phyloP scores from a whole-genome alignment of 2,329 filamentous ascomycete genomes.

The Diaporthe eres region DNA sequence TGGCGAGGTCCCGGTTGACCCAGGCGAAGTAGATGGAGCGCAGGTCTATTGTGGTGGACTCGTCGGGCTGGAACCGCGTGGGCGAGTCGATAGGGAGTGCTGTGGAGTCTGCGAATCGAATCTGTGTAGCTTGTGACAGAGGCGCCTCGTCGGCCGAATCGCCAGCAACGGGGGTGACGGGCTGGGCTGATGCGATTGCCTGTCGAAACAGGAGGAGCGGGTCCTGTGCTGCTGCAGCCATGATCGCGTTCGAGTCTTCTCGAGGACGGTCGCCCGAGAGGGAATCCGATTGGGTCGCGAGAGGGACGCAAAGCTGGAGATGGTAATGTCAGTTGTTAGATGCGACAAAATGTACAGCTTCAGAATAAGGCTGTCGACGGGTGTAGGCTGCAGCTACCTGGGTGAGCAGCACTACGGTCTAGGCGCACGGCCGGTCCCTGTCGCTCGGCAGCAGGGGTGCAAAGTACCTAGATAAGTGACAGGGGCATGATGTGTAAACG shows the following conservation, averaged over 20 bases:
- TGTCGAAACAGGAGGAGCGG: conserved; percentile 87
- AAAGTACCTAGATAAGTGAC: not conserved
- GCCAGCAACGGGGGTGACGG: conserved; percentile 80
- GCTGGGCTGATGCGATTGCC: conserved; percentile 79
- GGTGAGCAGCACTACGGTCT: not conserved
- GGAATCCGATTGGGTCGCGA: not conserved
- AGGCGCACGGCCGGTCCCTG: conserved; percentile 5
- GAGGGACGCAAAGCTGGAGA: not conserved
- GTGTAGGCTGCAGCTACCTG: conserved; percentile 19
- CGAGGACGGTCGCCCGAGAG: not conserved
- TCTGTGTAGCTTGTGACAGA: conserved; percentile 82
- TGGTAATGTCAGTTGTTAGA: not conserved
- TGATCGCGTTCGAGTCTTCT: conserved; percentile 48
- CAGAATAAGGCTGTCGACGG: not conserved
- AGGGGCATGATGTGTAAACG: not conserved
- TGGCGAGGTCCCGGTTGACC: conserved; percentile 90
- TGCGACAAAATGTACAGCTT: not conserved
- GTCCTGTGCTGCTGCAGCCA: conserved; percentile 77
- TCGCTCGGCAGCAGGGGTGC: not conserved
- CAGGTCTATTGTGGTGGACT: conserved; percentile 81
- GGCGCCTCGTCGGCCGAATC: conserved; percentile 74
- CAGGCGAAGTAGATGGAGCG: conserved; percentile 97
- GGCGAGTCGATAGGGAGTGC: conserved; percentile 78
- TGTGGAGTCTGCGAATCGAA: conserved; percentile 78
- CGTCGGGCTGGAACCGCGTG: conserved; percentile 86